These are phyloP conservation scores for Leptodermis oblonga DNA, from an alignment of 257 asterid genomes.

Conservation along the genomic window DNA sequence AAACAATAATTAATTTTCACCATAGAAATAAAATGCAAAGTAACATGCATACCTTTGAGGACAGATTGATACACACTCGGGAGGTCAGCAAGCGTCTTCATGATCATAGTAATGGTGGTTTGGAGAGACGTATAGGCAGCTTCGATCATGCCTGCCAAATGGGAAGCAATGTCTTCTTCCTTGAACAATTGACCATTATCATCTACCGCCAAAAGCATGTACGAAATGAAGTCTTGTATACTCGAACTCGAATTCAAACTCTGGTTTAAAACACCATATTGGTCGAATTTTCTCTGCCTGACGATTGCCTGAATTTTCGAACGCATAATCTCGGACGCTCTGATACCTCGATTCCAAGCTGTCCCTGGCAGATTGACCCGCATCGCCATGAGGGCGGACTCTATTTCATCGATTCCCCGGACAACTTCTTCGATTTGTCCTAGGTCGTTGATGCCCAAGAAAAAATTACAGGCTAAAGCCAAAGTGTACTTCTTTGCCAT, in stretches of 20 bases:
- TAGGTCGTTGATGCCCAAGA: conserved; percentile 20
- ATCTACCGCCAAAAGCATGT: neutral
- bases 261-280: neutral
- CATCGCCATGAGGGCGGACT: neutral
- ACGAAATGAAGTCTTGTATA: neutral
- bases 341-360: neutral
- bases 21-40: neutral
- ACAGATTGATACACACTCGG: neutral
- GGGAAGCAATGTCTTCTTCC: neutral
- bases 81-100: neutral
- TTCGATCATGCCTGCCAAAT: neutral
- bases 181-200: neutral
- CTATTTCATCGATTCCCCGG: neutral
- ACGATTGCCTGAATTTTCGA: neutral
- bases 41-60: neutral
- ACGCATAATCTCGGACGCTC: neutral
- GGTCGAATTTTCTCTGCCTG: neutral
- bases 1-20: neutral
- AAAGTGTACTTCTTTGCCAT: conserved; percentile 14
- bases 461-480: conserved; percentile 14
- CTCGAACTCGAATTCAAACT: neutral
- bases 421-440: conserved; percentile 3
- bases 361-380: neutral
- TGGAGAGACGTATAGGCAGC: neutral
- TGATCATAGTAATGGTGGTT: neutral